Conservation (phyloP, 495 filamentous ascomycete genomes). For the Xylaria longipes region DNA sequence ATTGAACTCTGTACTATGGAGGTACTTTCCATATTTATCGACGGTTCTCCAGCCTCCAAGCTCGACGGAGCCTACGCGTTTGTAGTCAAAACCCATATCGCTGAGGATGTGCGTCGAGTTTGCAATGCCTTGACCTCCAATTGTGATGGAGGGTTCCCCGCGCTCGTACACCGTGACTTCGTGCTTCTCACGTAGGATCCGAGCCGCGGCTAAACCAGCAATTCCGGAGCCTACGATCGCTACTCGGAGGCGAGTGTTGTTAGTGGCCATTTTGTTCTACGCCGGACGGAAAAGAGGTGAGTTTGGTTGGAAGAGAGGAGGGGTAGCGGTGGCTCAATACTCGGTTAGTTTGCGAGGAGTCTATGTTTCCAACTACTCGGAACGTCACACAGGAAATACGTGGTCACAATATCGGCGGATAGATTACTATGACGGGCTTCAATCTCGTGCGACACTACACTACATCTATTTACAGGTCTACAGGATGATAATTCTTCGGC, state of each 20-base stretch:
- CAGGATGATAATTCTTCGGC: no score
- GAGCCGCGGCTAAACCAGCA: conserved; percentile 35
- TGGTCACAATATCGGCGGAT: neutral
- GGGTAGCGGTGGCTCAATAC: neutral
- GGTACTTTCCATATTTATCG: conserved; percentile 37
- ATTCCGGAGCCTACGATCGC: conserved; percentile 38
- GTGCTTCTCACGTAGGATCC: conserved; percentile 37
- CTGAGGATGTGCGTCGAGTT: conserved; percentile 35
- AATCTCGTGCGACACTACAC: no score
- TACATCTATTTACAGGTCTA: no score
- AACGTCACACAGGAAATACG: neutral
- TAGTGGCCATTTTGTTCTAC: conserved; percentile 18
- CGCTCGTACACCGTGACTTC: conserved; percentile 41
- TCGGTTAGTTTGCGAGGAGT: neutral
- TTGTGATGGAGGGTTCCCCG: conserved; percentile 29
- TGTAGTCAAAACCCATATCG: conserved; percentile 29
- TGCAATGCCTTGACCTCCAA: conserved; percentile 34
- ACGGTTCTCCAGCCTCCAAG: conserved; percentile 29
- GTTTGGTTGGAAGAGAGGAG: neutral
- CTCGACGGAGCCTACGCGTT: conserved; percentile 28
- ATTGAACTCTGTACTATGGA: conserved; percentile 41
- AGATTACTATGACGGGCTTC: neutral
- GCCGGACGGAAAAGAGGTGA: neutral
- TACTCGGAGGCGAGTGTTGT: conserved; percentile 31
- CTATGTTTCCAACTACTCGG: neutral